These are phyloP conservation scores for Byssoonygena ceratinophila DNA, from an alignment of 2,329 filamentous ascomycete species.

Conservation along the genomic window DNA sequence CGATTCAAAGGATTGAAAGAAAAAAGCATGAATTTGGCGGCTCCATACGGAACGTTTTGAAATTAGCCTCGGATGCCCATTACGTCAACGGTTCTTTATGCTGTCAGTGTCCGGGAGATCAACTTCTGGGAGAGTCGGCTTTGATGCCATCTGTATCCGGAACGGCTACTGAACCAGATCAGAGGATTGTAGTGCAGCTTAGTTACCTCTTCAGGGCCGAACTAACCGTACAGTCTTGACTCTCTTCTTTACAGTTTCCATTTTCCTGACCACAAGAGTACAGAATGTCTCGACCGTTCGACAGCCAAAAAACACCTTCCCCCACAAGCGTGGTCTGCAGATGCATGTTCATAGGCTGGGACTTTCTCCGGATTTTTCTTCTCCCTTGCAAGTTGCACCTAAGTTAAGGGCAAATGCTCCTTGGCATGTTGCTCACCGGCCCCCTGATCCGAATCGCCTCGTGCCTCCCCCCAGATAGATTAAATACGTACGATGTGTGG, in stretches of 20 bases:
- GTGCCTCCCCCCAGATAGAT: background rate
- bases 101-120: too few species aligned
- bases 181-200: too few species aligned
- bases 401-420: background rate
- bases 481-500: background rate
- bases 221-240: too few species aligned
- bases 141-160: background rate
- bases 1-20: background rate
- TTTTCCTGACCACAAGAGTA: too few species aligned
- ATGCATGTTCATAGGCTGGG: slow-evolving; percentile 8
- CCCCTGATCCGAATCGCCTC: background rate
- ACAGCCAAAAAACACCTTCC: background rate
- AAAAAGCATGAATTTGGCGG: too few species aligned
- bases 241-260: too few species aligned
- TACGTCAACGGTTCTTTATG: background rate
- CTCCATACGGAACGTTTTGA: background rate
- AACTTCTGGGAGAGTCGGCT: too few species aligned
- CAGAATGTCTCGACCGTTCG: background rate
- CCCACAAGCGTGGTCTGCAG: slow-evolving; percentile 8
- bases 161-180: background rate
- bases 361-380: slow-evolving; percentile 8
- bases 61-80: background rate
- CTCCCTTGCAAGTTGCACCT: background rate
- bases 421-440: background rate
- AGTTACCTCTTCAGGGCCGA: too few species aligned